Base-by-base conservation (phyloP, 202 grass and related monocot species). In the Dendrocalamus latiflorus region DNA sequence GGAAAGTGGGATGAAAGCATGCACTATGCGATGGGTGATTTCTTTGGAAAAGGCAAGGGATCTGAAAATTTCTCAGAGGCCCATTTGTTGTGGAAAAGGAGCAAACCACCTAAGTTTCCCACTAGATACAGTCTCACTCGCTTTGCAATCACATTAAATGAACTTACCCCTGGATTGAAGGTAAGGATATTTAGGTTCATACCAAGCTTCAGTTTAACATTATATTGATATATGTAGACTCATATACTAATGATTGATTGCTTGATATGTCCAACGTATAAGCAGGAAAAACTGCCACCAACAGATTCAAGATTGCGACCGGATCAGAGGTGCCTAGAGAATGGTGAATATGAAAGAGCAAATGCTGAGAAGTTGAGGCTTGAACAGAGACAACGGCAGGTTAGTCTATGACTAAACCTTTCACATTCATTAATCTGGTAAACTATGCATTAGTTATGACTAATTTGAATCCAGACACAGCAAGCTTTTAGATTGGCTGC, bases 1-100 rank as follows among this genome's bases (percentile, higher is more conserved):
- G 96, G 96, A 39, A 99, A 99, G 63, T 99, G 96, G 96, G 96
- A 99, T 81, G 96, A 96, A 75, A 96, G 96, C 81, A 92, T 99
- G 91, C 93, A 96, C 75, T 99, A 91, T 86, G 91, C 94, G 37
- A 81, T 87, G 83, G 92, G 96, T 75, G 93, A 99, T 89, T 93
- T 84, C 81, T 92, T 93, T 50, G 91, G 89, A 45, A 99, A 96
- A 87, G 85, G 91, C 41, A 96, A 94, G 76, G 96, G 91, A 82
- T 83, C 85, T 71, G 95, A 93, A 86, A 70, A 87, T 50, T 86
- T 96, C 18, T 96, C 93, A 15, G 91, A 99, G 55, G 89, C 93
- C 20, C 85, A 83, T 68, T 80, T 95, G 54, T 61, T 99, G 67
- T 99, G 96, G 96, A 96, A 91, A 83, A 75, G 93, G 41, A 96